Base-by-base conservation (phyloP, 2,329 filamentous ascomycete species). In the Emericellopsis atlantica region DNA sequence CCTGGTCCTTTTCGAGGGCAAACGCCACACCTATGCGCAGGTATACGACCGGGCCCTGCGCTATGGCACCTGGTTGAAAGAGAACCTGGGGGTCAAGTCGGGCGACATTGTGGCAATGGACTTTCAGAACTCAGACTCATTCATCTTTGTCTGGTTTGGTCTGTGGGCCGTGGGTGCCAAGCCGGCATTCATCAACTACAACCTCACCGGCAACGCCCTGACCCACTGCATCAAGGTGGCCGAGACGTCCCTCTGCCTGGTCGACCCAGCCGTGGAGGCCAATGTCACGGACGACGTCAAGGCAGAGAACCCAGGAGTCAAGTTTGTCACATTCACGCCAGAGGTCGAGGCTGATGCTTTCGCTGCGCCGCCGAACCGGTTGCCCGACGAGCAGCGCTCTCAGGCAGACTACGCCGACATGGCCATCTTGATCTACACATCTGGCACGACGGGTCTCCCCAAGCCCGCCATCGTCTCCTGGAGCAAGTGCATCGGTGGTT, bases 131-230 rank as follows among this genome's bases (percentile, higher is more conserved):
- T 84, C 78, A 33, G 78, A 86, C n/a, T 70, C 72, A 4, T 90
- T 87, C 52, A 53, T 90, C 23, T 84, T 89, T 54, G 46, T 93
- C 8, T 76, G 80, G 70, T 66, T 89, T 41, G 87, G 81, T 0
- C 61, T 94, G 26, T 94, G 86, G 86, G 77, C 80, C 24, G 77
- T 94, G 44, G 88, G 88, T 10, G 87, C 84, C 0, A 79, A 79
- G 42, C 86, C 87, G 0, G 87, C 87, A 0, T 86, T 92, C 50
- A 82, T 94, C 62, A 95, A 95, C 60, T 90, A 89, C 61, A 92
- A 92, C 54, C 64, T 94, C 38, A 70, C 73, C 0, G 81, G 79
- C 11, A 75, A 81, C 23, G 70, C 85, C 0, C 65, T 95, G 45
- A 58, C 74, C 4, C 87, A 95, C 59, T 90, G 84, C 49, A 67